phyloP scores from a whole-genome alignment of 257 asterid species.

The Paraleonurus japonicus region DNA sequence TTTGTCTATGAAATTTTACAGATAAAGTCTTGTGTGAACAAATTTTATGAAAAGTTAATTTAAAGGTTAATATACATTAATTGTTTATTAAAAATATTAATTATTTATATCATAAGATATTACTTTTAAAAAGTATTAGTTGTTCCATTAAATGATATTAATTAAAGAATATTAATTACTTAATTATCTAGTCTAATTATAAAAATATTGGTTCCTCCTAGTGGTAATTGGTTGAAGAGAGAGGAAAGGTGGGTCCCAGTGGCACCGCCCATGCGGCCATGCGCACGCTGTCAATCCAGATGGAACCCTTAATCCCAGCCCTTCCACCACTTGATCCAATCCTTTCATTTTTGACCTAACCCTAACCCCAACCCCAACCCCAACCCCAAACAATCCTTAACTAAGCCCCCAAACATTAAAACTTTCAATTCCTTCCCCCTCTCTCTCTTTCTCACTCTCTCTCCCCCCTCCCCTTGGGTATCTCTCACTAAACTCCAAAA shows the following conservation, averaged over 20 bases:
- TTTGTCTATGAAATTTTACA: too few species aligned
- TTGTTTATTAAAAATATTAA: too few species aligned
- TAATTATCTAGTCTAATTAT: too few species aligned
- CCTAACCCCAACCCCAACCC: conserved; percentile 40
- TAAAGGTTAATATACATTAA: too few species aligned
- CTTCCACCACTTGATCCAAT: background rate
- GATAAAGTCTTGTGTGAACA: too few species aligned
- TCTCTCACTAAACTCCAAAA: conserved; percentile 6
- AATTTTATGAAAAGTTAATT: too few species aligned
- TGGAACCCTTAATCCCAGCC: conserved; percentile 11
- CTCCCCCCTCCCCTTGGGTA: background rate
- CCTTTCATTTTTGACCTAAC: conserved; percentile 48
- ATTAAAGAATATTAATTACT: too few species aligned
- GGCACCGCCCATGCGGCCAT: conserved; percentile 48
- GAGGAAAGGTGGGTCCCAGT: conserved; percentile 32
- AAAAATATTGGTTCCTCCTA: too few species aligned
- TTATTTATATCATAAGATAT: too few species aligned
- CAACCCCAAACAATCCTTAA: background rate
- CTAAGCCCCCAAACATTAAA: conserved; percentile 26
- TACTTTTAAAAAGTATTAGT: too few species aligned
- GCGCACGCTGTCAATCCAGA: conserved; percentile 41
- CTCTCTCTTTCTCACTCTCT: conserved; percentile 22
- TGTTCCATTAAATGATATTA: too few species aligned
- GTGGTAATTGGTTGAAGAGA: conserved; percentile 18
- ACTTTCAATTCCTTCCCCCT: background rate